These are phyloP conservation scores for Colletotrichum sp. DNA, from an alignment of 2,329 filamentous ascomycete genomes.

Conservation along the genomic window DNA sequence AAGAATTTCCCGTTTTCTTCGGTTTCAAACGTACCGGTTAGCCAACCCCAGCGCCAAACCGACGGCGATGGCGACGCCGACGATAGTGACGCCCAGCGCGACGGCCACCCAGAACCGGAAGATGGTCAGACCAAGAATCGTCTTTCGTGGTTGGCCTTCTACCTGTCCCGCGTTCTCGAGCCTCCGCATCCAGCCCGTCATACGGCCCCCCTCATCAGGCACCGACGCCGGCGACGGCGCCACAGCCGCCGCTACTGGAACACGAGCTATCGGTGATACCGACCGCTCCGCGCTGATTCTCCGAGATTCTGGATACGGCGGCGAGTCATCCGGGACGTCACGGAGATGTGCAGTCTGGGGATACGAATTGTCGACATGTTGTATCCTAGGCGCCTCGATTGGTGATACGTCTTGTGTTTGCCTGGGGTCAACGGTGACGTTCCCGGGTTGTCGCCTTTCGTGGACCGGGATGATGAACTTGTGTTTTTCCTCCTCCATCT, in stretches of 20 bases:
- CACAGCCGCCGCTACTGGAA: neutral
- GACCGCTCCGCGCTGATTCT: neutral
- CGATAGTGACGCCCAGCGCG: conserved; percentile 12
- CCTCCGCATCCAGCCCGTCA: conserved; percentile 3
- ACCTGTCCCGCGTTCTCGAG: neutral
- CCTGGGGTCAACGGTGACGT: neutral
- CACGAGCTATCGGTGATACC: neutral
- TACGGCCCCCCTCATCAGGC: neutral
- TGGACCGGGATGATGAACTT: conserved; percentile 19
- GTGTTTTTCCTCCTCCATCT: conserved; percentile 19
- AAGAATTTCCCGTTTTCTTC: neutral
- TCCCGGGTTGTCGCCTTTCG: conserved; percentile 6
- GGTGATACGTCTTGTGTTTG: neutral
- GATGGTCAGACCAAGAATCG: conserved; percentile 15
- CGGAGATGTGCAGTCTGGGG: neutral
- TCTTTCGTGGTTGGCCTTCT: conserved; percentile 1
- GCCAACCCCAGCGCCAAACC: conserved; percentile 18
- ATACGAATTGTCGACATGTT: conserved; percentile 14
- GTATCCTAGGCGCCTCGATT: conserved; percentile 3
- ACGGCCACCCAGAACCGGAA: conserved; percentile 17
- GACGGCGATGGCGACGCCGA: conserved; percentile 17
- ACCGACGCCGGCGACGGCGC: neutral
- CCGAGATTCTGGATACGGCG: neutral
- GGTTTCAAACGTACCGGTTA: conserved; percentile 19
- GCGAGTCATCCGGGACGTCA: neutral